Evolutionary conservation across 1,284 basidiomycete genomes (phyloP), one percentile per base, ranked within the genome.

Genomic region (Ganoderma leucocontextum): DNA sequence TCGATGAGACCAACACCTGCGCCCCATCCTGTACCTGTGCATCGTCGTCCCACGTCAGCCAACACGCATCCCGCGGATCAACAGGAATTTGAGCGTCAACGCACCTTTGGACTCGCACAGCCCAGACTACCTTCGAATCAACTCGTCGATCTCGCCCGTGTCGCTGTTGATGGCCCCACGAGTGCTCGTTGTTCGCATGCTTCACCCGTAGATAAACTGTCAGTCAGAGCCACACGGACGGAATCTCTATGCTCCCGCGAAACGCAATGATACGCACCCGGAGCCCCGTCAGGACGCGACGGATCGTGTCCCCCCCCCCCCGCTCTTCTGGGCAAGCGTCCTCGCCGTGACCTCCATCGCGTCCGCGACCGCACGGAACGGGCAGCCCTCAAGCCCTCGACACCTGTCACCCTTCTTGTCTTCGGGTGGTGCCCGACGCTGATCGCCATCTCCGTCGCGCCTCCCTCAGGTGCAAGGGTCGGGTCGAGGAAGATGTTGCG

Each of bases 361-460:
- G 22, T 13, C 47, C 10, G 12, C 47, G 4, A 49, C 22, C 47
- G 25, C 22, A 22, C 10, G 47, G 83, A 94, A 97, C 7, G 96
- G 95, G 82, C 94, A 95, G 1, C n/a, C n/a, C n/a, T n/a, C n/a
- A n/a, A n/a, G n/a, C 22, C 44, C 2, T 47, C n/a, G 9, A 10
- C 47, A 9, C n/a, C 22, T 10, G 9, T 8, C 63, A 95, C 87
- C 58, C 83, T 88, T 75, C 93, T 88, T 29, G 95, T 95, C 80
- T 92, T 95, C 47, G 91, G 88, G n/a, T 94, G 91, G 69, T 99
- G 82, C 0, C 93, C 95, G 3, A 98, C 95, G 55, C 91, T 92
- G 79, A 99, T 92, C 0, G 97, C 97, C 96, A 99, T 98, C 84
- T 99, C 97, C 1, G 96, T 98, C 15, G 97, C 97, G 57, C 97